Conservation (phyloP, 1,284 basidiomycete genomes). For the Puccinia coronata region DNA sequence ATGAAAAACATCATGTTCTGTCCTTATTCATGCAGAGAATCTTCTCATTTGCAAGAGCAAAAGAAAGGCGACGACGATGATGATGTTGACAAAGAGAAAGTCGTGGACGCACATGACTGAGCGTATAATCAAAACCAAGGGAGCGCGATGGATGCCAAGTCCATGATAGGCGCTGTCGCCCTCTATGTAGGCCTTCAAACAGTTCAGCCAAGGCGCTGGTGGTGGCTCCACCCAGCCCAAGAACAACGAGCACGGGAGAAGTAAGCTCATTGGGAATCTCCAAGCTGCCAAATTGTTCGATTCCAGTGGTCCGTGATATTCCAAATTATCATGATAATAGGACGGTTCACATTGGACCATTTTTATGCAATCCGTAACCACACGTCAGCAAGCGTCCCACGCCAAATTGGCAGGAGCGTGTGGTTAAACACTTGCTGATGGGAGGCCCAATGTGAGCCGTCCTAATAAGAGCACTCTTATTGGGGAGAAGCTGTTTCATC, state of each 20-base stretch:
- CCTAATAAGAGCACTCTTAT: too few relatives aligned
- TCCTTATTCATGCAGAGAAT: too few relatives aligned
- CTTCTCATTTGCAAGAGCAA: too few relatives aligned
- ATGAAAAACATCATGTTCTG: too few relatives aligned
- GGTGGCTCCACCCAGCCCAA: neutral
- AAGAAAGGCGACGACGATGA: constrained; percentile 31
- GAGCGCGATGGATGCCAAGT: constrained; percentile 38
- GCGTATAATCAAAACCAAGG: constrained; percentile 44
- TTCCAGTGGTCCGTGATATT: neutral
- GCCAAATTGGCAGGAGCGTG: too few relatives aligned
- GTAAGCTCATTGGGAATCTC: constrained; percentile 42
- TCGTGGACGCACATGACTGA: constrained; percentile 33
- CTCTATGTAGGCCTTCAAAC: constrained; percentile 46
- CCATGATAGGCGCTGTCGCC: constrained; percentile 41
- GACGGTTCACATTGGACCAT: too few relatives aligned
- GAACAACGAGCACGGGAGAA: neutral
- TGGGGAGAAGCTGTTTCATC: neutral
- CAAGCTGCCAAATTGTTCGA: constrained; percentile 48
- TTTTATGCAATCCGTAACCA: too few relatives aligned
- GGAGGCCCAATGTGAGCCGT: too few relatives aligned
- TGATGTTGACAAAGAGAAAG: constrained; percentile 35
- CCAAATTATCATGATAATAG: neutral
- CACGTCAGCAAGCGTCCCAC: too few relatives aligned
- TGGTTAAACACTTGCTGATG: too few relatives aligned
- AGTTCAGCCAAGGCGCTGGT: constrained; percentile 42